Base-by-base conservation (phyloP, 2,329 filamentous ascomycete species). In the Scytalidium sp. region DNA sequence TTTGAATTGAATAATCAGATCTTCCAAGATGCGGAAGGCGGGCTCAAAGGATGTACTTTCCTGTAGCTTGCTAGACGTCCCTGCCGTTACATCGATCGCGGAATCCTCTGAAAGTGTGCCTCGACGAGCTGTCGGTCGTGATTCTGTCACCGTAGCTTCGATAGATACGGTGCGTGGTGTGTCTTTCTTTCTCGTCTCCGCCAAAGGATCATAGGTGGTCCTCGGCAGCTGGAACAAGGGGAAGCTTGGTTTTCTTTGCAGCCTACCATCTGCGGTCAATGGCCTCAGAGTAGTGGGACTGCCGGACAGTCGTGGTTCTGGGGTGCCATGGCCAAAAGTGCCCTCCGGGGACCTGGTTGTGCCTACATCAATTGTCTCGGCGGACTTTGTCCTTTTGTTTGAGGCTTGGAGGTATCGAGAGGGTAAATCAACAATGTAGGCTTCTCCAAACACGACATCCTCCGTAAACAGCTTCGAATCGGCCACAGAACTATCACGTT, bases 1-100 rank as follows among this genome's bases (percentile, higher is more conserved):
- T 13, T 72, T 75, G 49, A 85, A 74, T 42, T 79, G 70, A 20
- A 86, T 68, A 2, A 84, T 70, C 1, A 84, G 60, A 52, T 85
- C 78, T 57, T 85, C 83, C 0, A 70, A 58, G 40, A 81, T 64
- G 0, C 77, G 74, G 19, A 85, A 67, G 1, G 81, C 70, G 1
- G 76, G 68, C 27, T 71, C 47, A 39, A 54, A 63, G n/a, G 46
- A 39, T 22, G 29, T 8, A 20, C 17, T 23, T 19, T 50, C n/a
- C 7, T 51, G 46, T 8, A 36, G 8, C 23, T 51, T 43, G 13
- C 32, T n/a, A 36, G 32, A 36, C 32, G 32, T 15, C 17, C 5
- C 32, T 5, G 32, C 32, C 4, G 32, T 36, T 5, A 36, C 32
- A 36, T 36, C 32, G 13, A 36, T 36, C 6, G 32, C 32, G 5